Evolutionary conservation across 805 yeast species (phyloP), one percentile per base, ranked within the genome.

Genomic region (Blastobotrys chiropterorum): DNA sequence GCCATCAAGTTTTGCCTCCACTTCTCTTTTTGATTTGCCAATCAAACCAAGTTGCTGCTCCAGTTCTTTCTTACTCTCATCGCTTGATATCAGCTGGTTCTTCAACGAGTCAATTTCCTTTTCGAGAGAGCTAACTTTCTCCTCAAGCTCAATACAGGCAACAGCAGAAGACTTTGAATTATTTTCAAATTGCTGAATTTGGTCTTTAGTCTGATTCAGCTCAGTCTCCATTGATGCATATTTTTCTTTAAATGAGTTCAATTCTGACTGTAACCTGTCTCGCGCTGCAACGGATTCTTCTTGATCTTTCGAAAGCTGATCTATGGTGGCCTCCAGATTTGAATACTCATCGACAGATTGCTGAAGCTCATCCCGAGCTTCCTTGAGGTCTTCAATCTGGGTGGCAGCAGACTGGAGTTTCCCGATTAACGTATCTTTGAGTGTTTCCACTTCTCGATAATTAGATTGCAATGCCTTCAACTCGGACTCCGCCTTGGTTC

Each of bases 351-450:
- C 30, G 8, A 42, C 21, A 20, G 30, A 11, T 20, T 42, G 11
- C n/a, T 42, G 30, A 42, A 22, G 14, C 13, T 42, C 34, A 26
- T 26, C 21, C 20, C 34, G 4, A 19, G 45, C 45, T 21, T 42
- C 8, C 48, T 65, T 62, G 44, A 67, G 53, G 13, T 57, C 56
- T 34, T 61, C 66, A 17, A 70, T 55, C 31, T 64, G 64, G 3
- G 60, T 54, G 1, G 79, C 78, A 15, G 80, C 62, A 1, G 70
- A 64, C 57, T 73, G 73, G 40, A 79, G 59, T 59, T 77, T 78
- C 15, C 70, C 75, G 0, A 78, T 72, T 45, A 78, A 55, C 52
- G 73, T 76, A 2, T 72, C 67, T 20, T 75, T 69, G 30, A 74
- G 56, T 7, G 45, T 38, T 19, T 59, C 65, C 1, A 57, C 43